Evolutionary conservation across 257 asterid species (phyloP).

Genomic region (Cordia subcordata): DNA sequence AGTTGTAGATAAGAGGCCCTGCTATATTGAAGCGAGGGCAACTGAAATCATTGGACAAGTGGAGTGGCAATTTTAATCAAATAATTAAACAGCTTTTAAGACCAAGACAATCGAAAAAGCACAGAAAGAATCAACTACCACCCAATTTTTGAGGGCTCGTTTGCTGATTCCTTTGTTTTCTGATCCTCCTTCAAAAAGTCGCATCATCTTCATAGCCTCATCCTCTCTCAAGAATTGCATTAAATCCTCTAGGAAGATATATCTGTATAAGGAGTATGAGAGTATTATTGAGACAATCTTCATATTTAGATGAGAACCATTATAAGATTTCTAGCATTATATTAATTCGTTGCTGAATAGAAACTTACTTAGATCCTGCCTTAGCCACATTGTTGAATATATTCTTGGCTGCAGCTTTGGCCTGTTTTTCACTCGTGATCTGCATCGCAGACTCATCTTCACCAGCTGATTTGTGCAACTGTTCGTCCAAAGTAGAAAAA

Average conservation of each 20-base stretch:
- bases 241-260: constrained; percentile 59
- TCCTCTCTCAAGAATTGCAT: constrained; percentile 83
- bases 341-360: constrained; percentile 4
- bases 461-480: constrained; percentile 40
- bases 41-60: too few species aligned
- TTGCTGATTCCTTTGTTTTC: constrained; percentile 79
- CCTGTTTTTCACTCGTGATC: constrained; percentile 71
- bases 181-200: constrained; percentile 62
- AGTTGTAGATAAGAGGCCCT: too few species aligned
- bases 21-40: too few species aligned
- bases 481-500: constrained; percentile 71
- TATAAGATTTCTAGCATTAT: too few species aligned
- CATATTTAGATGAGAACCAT: neutral
- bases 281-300: neutral
- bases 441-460: constrained; percentile 65
- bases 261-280: constrained; percentile 30
- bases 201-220: constrained; percentile 62
- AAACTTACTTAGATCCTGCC: constrained; percentile 57
- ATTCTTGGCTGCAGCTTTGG: constrained; percentile 78
- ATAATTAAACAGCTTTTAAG: neutral
- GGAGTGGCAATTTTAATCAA: neutral
- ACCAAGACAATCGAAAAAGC: constrained; percentile 7
- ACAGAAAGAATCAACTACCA: constrained; percentile 40
- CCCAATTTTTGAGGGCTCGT: constrained; percentile 79
- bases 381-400: constrained; percentile 72